Evolutionary conservation across 192 early-diverging fungal species (phyloP), one percentile per base, ranked within the genome.

Genomic region (Allomyces macrogynus): DNA sequence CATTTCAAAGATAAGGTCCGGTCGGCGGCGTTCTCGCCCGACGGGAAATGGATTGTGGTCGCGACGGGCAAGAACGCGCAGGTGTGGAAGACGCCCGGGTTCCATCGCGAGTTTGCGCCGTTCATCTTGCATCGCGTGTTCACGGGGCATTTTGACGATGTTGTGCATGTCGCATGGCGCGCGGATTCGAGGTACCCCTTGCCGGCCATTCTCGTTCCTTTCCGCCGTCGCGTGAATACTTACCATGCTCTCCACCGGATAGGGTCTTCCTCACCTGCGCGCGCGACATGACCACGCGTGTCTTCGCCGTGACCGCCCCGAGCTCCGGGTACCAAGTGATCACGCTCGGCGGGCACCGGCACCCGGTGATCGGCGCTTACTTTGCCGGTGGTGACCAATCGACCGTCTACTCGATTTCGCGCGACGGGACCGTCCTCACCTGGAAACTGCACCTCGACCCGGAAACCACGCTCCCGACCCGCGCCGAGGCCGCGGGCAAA

Each of bases 71-170:
- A 87, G 67, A 77, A 82, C 27, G 74, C 95, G 60, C 86, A 95
- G 70, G 77, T 96, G 27, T 97, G 93, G 93, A 80, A 82, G 69
- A 88, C 93, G 24, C 97, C 97, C 25, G 89, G 91, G 64, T 87
- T 84, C 71, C 84, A 86, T 27, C 78, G 87, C 66, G 94, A 99
- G 77, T 97, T 95, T 68, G 80, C 88, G 7, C 92, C 95, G 20
- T 88, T 99, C 73, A 83, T 89, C 26, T 74, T 97, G 66, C 86
- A 91, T 70, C 80, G 84, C 43, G 82, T 73, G 23, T 85, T 85
- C 62, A 77, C 86, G 18, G 92, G 89, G 23, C 87, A 88, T 67
- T 88, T 81, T 67, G 93, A 99, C 69, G 87, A 92, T 63, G 84
- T 97, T 11, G 84, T 80, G 14, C 75, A 73, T 24, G 74, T 99